These are phyloP conservation scores for Buddleja alternifolia DNA, from an alignment of 257 asterid species.

Conservation along the genomic window DNA sequence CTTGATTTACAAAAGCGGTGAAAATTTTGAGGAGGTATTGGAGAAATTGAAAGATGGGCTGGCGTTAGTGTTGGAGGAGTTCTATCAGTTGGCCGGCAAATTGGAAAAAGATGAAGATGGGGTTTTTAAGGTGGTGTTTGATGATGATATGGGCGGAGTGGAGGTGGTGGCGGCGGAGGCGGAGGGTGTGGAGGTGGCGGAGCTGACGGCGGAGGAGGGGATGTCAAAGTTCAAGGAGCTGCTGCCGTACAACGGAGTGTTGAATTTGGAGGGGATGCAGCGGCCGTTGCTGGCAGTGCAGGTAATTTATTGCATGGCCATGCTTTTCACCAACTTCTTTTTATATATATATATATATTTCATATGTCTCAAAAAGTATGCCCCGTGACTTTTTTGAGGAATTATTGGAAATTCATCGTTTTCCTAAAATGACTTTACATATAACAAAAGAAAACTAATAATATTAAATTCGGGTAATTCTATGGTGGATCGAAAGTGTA, in stretches of 20 bases:
- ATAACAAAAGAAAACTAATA: too few species aligned
- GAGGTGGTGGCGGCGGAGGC: conserved; percentile 74
- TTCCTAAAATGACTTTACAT: too few species aligned
- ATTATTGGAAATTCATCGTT: too few species aligned
- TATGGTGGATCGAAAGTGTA: too few species aligned
- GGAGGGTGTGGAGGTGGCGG: conserved; percentile 66
- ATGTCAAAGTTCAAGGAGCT: conserved; percentile 67
- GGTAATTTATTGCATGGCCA: conserved; percentile 53
- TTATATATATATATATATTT: too few species aligned
- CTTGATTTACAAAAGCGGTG: conserved; percentile 56
- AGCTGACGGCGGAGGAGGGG: conserved; percentile 74
- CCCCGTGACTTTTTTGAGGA: too few species aligned
- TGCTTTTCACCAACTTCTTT: conserved; percentile 28
- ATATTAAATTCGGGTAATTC: too few species aligned
- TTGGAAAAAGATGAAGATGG: conserved; percentile 92
- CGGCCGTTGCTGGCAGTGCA: conserved; percentile 83
- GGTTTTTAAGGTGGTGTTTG: conserved; percentile 85
- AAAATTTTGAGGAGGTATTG: conserved; percentile 44
- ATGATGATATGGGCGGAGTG: conserved; percentile 75
- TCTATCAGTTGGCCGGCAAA: conserved; percentile 85
- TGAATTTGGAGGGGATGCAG: conserved; percentile 88
- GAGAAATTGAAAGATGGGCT: conserved; percentile 71
- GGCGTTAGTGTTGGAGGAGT: conserved; percentile 74
- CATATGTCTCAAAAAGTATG: too few species aligned
- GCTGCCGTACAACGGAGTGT: conserved; percentile 65